Evolutionary conservation across 371 early-diverging fungal species (phyloP), one percentile per base, ranked within the genome.

Genomic region (Phascolomyces articulosus): DNA sequence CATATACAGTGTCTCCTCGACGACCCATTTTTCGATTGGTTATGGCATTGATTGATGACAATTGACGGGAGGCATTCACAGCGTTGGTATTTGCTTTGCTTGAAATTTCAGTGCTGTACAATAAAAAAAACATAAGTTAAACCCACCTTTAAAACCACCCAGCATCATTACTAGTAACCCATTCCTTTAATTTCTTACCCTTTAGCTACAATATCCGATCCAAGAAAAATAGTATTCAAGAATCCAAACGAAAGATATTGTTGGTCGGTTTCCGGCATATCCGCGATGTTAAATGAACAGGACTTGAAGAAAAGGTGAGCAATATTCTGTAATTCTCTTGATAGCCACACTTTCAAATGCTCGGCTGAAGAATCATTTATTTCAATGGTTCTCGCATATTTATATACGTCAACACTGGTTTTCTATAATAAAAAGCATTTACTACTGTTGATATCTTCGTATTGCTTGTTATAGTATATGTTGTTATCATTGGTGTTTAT

Each of bases 1-100:
- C 15, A 21, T 67, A 67, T 6, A 67, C 24, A 16, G 67, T 67
- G 34, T 67, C 67, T n/a, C 49, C 26, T 21, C 40, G 56, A 1
- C 59, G 34, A 26, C 67, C 63, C 44, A 63, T 61, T 34, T 59
- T 67, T 20, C 18, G 24, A n/a, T 49, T 55, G 21, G 21, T 28
- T 21, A 62, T 40, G n/a, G 24, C 58, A 18, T 49, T 58, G 20
- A 67, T 34, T 3, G 67, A 62, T 2, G 67, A 62, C 13, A 62
- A 16, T 23, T 40, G 40, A 7, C 67, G 26, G 20, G 55, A 62
- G 2, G 24, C 8, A 28, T 67, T 62, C 4, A 9, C 4, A 18
- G 55, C 67, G 1, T 26, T 18, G 15, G 62, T 34, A 48, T 67
- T 67, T 4, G 67, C 62, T 0, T 18, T 15, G 29, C 67, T 62